phyloP scores from a whole-genome alignment of 2,329 filamentous ascomycete genomes.

The Venturia aucupariae region DNA sequence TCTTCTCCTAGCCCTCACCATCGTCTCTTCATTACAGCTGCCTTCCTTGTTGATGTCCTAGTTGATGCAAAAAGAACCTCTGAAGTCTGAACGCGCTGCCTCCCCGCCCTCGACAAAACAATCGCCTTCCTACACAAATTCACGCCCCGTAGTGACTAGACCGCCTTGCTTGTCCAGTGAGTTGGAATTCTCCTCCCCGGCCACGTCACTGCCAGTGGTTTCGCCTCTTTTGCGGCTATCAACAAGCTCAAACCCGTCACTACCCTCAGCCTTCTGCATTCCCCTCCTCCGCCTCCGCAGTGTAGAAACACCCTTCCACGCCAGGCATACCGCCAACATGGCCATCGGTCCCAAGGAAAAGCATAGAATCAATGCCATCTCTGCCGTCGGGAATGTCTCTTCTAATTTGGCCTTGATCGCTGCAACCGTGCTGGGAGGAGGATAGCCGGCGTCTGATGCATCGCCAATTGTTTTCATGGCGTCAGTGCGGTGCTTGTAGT shows the following conservation, averaged over 20 bases:
- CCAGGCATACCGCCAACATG: neutral
- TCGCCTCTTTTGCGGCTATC: neutral
- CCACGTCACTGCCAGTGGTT: conserved; percentile 3
- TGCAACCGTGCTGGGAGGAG: neutral
- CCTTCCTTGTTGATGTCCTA: neutral
- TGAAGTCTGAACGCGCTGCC: no score
- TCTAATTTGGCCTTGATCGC: neutral
- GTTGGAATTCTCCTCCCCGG: neutral
- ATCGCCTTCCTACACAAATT: neutral
- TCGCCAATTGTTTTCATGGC: neutral
- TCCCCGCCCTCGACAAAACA: no score
- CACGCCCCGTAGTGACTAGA: neutral
- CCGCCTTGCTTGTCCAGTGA: neutral
- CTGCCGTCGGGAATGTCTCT: neutral
- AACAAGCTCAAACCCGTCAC: neutral
- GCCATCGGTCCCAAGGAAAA: neutral
- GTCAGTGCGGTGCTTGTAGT: neutral
- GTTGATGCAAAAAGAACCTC: no score
- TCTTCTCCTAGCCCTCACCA: no score
- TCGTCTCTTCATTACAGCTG: no score
- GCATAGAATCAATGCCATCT: neutral
- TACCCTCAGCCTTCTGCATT: neutral
- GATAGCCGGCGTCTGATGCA: neutral
- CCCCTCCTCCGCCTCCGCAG: conserved; percentile 5
- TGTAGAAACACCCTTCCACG: neutral